These are phyloP conservation scores for Amaranthus palmeri DNA, from an alignment of 148 eudicot species.

Conservation along the genomic window DNA sequence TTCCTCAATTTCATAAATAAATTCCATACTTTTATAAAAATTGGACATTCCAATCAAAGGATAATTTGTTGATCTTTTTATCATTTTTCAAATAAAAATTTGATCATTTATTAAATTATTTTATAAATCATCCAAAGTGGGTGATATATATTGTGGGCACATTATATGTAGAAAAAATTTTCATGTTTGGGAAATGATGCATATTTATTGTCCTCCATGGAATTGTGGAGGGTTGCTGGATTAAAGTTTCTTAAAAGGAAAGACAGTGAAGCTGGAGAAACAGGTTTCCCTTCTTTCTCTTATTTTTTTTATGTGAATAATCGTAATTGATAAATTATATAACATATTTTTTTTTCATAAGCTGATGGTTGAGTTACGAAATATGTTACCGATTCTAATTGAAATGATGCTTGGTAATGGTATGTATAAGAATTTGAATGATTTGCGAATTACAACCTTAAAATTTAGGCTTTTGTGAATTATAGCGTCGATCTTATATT, in stretches of 20 bases:
- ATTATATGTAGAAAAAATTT: conserved; percentile 1
- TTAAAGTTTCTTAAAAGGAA: conserved; percentile 57
- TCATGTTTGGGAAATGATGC: conserved; percentile 17
- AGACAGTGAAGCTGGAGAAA: conserved; percentile 78
- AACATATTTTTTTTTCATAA: background rate
- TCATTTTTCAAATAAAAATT: background rate
- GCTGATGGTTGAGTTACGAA: background rate
- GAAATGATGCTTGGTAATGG: too few species aligned
- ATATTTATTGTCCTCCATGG: conserved; percentile 32
- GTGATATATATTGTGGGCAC: background rate
- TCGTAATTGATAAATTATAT: background rate
- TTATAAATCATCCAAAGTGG: background rate
- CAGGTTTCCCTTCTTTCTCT: conserved; percentile 40
- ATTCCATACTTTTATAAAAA: background rate
- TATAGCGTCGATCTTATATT: too few species aligned
- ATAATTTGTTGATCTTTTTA: background rate
- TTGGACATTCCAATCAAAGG: background rate
- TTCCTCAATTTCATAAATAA: background rate
- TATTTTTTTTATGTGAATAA: background rate
- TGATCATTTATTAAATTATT: background rate
- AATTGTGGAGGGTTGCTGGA: conserved; percentile 39
- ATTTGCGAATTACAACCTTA: too few species aligned
- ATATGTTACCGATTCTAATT: too few species aligned
- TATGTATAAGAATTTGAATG: too few species aligned
- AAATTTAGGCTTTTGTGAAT: too few species aligned